Conservation (phyloP, 805 yeast genomes). For the Metschnikowia noctiluminum region DNA sequence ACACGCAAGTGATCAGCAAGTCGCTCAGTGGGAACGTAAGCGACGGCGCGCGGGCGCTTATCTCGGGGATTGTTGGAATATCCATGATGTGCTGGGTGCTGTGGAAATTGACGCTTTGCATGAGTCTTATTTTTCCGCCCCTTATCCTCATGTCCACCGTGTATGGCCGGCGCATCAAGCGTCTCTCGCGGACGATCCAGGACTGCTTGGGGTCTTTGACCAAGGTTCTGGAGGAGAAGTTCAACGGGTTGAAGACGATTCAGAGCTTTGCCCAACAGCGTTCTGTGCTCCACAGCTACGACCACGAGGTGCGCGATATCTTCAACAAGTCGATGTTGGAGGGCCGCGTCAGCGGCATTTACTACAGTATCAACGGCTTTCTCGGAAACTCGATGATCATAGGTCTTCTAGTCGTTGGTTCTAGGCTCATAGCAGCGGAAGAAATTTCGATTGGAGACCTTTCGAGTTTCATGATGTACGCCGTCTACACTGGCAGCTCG, state of each 20-base stretch:
- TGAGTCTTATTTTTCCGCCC: slow-evolving; percentile 81
- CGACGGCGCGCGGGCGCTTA: slow-evolving; percentile 83
- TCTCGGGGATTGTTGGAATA: slow-evolving; percentile 82
- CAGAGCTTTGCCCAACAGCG: slow-evolving; percentile 88
- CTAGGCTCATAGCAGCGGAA: slow-evolving; percentile 75
- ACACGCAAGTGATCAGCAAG: slow-evolving; percentile 82
- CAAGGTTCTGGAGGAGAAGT: slow-evolving; percentile 87
- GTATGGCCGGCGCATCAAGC: slow-evolving; percentile 77
- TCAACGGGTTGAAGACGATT: slow-evolving; percentile 79
- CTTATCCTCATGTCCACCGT: slow-evolving; percentile 72
- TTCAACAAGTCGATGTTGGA: slow-evolving; percentile 72
- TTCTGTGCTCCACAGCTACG: slow-evolving; percentile 71
- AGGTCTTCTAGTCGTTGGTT: slow-evolving; percentile 76
- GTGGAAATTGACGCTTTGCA: slow-evolving; percentile 75
- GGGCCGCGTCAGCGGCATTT: slow-evolving; percentile 73
- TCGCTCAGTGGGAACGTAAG: slow-evolving; percentile 85
- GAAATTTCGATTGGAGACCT: slow-evolving; percentile 82
- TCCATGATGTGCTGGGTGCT: slow-evolving; percentile 90
- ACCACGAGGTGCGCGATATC: slow-evolving; percentile 62
- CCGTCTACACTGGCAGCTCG: slow-evolving; percentile 90
- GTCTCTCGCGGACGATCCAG: slow-evolving; percentile 72
- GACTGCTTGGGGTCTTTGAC: slow-evolving; percentile 82
- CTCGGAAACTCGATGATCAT: slow-evolving; percentile 79
- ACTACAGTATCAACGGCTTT: slow-evolving; percentile 75
- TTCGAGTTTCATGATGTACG: slow-evolving; percentile 92